Conservation (phyloP, 2,329 filamentous ascomycete species). For the Sporothrix luriei region DNA sequence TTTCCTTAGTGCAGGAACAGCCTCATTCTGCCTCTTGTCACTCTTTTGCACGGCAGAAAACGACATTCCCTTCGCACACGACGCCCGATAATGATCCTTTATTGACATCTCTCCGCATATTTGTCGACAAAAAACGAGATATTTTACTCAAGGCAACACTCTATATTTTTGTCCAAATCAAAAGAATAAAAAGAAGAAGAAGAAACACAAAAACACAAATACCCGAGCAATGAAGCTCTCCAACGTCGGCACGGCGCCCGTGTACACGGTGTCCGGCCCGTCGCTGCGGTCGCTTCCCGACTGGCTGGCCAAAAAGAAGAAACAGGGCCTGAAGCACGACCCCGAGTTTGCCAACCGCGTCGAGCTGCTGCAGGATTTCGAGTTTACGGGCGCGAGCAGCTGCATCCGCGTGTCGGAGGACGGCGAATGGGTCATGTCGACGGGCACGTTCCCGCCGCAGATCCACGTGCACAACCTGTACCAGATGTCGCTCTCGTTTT, state of each 20-base stretch:
- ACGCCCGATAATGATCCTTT: background rate
- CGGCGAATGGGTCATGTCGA: constrained; percentile 96
- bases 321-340: constrained; percentile 89
- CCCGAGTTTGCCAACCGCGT: constrained; percentile 90
- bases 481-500: constrained; percentile 89
- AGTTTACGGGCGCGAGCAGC: constrained; percentile 80
- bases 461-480: constrained; percentile 96
- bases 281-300: constrained; percentile 87
- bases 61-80: constrained; percentile 1
- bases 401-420: constrained; percentile 91
- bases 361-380: constrained; percentile 94
- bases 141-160: background rate
- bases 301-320: constrained; percentile 88
- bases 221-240: constrained; percentile 36
- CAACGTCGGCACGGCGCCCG: constrained; percentile 36
- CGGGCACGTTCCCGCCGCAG: constrained; percentile 72
- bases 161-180: background rate
- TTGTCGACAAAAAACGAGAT: background rate
- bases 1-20: constrained; percentile 22
- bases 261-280: constrained; percentile 89
- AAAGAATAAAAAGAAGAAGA: too few relatives aligned
- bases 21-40: constrained; percentile 21
- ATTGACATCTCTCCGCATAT: background rate
- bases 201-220: background rate
- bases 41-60: constrained; percentile 22